A percentile compares a stretch with the other conserved stretches of the same genome.
These are phyloP conservation scores for Acacia pycnantha DNA, from an alignment of 331 rosid species.

Conservation along the genomic window DNA sequence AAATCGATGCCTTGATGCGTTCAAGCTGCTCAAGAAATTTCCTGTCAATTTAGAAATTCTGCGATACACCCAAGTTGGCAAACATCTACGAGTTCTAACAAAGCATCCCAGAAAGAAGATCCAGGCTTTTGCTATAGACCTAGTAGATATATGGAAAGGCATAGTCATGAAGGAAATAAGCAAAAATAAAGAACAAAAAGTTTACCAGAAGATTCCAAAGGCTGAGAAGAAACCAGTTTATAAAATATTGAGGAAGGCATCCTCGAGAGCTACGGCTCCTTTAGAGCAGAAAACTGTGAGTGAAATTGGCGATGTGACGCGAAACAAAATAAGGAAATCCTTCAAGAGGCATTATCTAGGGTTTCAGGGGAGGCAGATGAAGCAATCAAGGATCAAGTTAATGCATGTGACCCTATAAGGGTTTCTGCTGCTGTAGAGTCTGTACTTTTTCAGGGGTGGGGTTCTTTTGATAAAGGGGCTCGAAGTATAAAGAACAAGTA, in stretches of 20 bases:
- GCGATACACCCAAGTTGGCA: constrained; percentile 86
- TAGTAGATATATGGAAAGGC: constrained; percentile 81
- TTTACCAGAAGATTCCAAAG: too few relatives aligned
- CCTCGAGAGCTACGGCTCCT: too few relatives aligned
- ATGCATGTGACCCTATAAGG: constrained; percentile 77
- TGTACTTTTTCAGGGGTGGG: too few relatives aligned
- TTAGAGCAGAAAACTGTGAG: too few relatives aligned
- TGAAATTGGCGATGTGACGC: constrained; percentile 43
- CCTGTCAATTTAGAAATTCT: constrained; percentile 88
- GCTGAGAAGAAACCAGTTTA: too few relatives aligned
- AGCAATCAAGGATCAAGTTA: constrained; percentile 48
- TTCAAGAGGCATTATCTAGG: constrained; percentile 68
- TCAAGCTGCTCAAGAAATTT: constrained; percentile 72
- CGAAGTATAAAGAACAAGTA: too few relatives aligned
- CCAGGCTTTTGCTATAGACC: constrained; percentile 46
- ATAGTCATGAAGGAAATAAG: constrained; percentile 72
- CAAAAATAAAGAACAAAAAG: constrained; percentile 48
- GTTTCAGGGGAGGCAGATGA: constrained; percentile 71
- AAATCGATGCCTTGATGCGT: constrained; percentile 76
- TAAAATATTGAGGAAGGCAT: too few relatives aligned
- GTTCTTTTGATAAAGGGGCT: too few relatives aligned
- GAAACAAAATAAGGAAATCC: constrained; percentile 82
- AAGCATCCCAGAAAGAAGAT: constrained; percentile 83
- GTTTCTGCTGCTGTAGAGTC: constrained; percentile 44
- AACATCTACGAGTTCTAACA: constrained; percentile 71